Evolutionary conservation across 148 eudicot genomes (phyloP), one percentile per base, ranked within the genome.

Genomic region (Polygonum maritimum): DNA sequence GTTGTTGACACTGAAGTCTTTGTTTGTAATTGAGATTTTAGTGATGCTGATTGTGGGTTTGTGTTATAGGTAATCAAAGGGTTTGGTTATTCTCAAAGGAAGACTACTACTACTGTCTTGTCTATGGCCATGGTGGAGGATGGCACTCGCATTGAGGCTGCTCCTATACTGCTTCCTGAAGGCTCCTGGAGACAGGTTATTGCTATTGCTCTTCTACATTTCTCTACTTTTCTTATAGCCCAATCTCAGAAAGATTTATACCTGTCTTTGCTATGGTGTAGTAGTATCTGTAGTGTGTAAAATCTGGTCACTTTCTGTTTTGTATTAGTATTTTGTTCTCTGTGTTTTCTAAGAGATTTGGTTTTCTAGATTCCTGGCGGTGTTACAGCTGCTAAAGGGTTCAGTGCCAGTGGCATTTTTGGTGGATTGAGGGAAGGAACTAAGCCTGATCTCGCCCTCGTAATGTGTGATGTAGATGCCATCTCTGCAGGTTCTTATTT

Each of bases 371-470:
- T 94, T 77, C 87, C 89, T 58, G 98, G 98, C 2, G 98, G 98
- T 71, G 96, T 94, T 58, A 88, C 94, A 63, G 98, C 97, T 79
- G 94, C 98, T 12, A 85, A 92, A 73, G 98, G 98, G 75, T 94
- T 94, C 83, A 92, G 92, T 82, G 98, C 98, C 76, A 87, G 90
- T 9, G 98, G 98, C 47, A 90, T 94, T 79, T 92, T 88, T 80
- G 98, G 87, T 75, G 98, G 96, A 76, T 79, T 94, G 81, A 87
- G 98, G 76, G 97, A 81, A 78, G 97, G 98, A 81, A 85, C 87
- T 79, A 95, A 95, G 84, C 98, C 98, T 72, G 98, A 95, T 84
- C 92, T 95, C 76, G 98, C 98, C 16, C 89, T 95, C 11, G 92
- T 95, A 48, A 80, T 89, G 74, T 95, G 98, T 81, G 96, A 95